Evolutionary conservation across 2,329 filamentous ascomycete genomes (phyloP).

Genomic region (Plenodomus lindquistii): DNA sequence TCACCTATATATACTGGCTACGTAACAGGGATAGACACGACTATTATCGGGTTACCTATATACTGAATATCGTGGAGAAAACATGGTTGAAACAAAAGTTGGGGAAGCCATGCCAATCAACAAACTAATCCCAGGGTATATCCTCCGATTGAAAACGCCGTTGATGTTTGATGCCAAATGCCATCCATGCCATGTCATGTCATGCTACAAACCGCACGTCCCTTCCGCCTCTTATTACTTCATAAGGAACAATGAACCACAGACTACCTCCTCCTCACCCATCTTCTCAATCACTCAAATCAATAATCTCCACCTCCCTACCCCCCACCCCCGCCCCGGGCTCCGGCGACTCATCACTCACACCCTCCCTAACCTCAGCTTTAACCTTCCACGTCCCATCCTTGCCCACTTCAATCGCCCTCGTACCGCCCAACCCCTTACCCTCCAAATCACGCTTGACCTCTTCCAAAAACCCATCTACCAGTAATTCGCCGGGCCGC

Average conservation of each 20-base stretch:
- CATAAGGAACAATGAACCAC: too few species aligned
- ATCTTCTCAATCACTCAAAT: conserved; percentile 13
- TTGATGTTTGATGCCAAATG: neutral
- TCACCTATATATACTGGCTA: too few species aligned
- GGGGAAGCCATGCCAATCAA: neutral
- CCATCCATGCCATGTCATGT: neutral
- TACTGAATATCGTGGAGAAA: too few species aligned
- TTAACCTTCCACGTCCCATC: conserved; percentile 69
- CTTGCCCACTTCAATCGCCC: conserved; percentile 64
- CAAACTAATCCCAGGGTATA: conserved; percentile 1
- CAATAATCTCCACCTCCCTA: conserved; percentile 8
- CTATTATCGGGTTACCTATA: too few species aligned
- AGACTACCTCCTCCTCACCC: neutral
- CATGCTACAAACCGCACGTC: too few species aligned
- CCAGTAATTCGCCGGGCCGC: conserved; percentile 68
- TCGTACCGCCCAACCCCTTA: conserved; percentile 55
- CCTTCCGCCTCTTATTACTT: too few species aligned
- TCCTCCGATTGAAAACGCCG: neutral
- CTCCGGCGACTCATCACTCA: conserved; percentile 3
- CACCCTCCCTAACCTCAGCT: conserved; percentile 11
- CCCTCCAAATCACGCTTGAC: conserved; percentile 62
- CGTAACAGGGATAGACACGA: too few species aligned
- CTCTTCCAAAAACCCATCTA: conserved; percentile 73
- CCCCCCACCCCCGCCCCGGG: neutral
- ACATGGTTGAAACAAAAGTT: too few species aligned